Evolutionary conservation across 2,329 filamentous ascomycete species (phyloP), one percentile per base, ranked within the genome.

Genomic region (Venturia effusa): DNA sequence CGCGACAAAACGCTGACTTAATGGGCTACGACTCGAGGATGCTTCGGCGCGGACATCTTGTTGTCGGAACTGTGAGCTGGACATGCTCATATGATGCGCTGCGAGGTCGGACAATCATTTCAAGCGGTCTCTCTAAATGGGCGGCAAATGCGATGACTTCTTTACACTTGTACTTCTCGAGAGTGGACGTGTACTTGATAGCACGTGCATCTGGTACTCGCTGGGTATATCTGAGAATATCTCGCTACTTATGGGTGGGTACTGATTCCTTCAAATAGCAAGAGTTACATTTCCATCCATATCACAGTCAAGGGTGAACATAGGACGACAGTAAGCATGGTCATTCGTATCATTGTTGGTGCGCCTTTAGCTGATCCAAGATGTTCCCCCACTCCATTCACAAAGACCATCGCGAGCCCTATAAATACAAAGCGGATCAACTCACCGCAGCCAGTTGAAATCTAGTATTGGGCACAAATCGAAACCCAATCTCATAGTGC

Each of bases 1-100:
- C n/a, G 61, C 59, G 17, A 65, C 66, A 8, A 67, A 66, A 19
- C 67, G 61, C 54, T 62, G 63, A 30, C 63, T 39, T 13, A 1
- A 19, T 13, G 39, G 40, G 41, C 27, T 39, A 30, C 54, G 32
- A 22, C 62, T 27, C n/a, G 60, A 64, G 17, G 64, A 65, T 32
- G 61, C 51, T 60, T 57, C 43, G 61, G 45, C 60, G 30, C 27
- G 39, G 13, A n/a, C 22, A 32, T 45, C 34, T 22, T 59, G 30
- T 17, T 19, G 27, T n/a, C 39, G 43, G 13, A 27, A 48, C 24
- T 48, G 41, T 41, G 64, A 65, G 64, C 61, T 51, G 27, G 64
- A 65, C 64, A 65, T 65, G 64, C 64, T 61, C 62, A 22, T 32
- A 19, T 37, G 27, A 34, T 57, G 30, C 15, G 27, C 51, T 19